Evolutionary conservation across 225 moss, liverwort and hornwort genomes (phyloP).

Genomic region (Pseudoscleropodium purum): DNA sequence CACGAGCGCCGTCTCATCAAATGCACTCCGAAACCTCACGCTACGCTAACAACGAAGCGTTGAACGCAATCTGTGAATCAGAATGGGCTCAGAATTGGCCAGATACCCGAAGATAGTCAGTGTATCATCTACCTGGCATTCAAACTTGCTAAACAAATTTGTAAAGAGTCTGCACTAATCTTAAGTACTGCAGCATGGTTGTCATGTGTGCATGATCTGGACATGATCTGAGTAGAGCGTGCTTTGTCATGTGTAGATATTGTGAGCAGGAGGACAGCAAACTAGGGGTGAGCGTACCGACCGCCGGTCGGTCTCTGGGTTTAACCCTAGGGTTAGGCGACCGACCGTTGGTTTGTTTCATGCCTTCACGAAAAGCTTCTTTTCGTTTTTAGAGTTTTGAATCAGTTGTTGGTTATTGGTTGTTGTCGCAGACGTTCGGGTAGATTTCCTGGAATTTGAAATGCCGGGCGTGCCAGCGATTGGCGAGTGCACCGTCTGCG

Average conservation of each 20-base stretch:
- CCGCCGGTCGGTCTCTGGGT: background rate
- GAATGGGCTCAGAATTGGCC: background rate
- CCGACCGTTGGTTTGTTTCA: conserved; percentile 17
- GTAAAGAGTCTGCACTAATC: background rate
- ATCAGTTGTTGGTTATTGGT: background rate
- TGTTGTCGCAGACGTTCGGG: background rate
- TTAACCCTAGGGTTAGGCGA: background rate
- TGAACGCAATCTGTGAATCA: background rate
- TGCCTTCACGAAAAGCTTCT: background rate
- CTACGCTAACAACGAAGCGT: background rate
- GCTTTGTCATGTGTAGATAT: background rate
- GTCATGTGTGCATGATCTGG: background rate
- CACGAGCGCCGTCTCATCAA: conserved; percentile 5
- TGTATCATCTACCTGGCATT: background rate
- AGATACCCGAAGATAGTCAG: background rate
- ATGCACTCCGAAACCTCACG: background rate
- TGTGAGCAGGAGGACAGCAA: background rate
- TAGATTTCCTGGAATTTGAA: background rate
- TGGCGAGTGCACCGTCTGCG: conserved; percentile 78
- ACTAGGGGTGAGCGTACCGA: background rate
- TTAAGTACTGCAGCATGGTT: background rate
- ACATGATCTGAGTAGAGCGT: background rate
- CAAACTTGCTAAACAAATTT: background rate
- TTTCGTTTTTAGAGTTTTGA: background rate
- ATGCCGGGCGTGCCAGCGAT: conserved; percentile 88